These are phyloP conservation scores for Trichoderma sp. DNA, from an alignment of 2,329 filamentous ascomycete genomes.

Conservation along the genomic window DNA sequence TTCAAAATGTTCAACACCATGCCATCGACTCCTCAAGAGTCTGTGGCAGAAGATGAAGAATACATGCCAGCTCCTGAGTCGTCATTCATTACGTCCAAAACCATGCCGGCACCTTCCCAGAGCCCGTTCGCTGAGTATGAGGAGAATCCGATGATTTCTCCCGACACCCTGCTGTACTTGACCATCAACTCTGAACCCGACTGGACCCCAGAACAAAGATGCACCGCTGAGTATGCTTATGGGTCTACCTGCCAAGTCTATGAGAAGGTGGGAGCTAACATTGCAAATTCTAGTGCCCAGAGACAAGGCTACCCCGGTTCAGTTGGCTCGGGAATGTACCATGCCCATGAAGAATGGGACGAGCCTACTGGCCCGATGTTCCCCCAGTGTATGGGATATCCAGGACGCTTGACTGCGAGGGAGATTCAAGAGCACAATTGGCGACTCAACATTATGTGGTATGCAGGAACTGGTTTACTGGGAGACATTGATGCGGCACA, in stretches of 20 bases:
- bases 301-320: neutral
- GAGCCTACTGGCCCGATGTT: neutral
- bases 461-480: constrained; percentile 11
- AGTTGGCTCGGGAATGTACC: neutral
- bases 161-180: neutral
- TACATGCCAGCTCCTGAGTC: constrained; percentile 41
- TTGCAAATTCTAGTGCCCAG: neutral
- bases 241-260: neutral
- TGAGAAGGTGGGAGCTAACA: neutral
- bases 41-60: neutral
- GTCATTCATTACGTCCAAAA: constrained; percentile 35
- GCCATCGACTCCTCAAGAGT: neutral
- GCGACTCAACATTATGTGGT: constrained; percentile 21
- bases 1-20: neutral
- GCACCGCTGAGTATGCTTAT: neutral
- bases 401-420: constrained; percentile 29
- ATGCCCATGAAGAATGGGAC: neutral
- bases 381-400: constrained; percentile 21
- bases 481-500: neutral
- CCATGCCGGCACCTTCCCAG: constrained; percentile 21
- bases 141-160: neutral
- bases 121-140: neutral
- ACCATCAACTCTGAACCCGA: neutral
- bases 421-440: constrained; percentile 23
- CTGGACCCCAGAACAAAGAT: neutral